A percentile compares a stretch with the other conserved stretches of the same genome.
phyloP scores from a whole-genome alignment of 192 early-diverging fungal species.

The Coemansia biformis region DNA sequence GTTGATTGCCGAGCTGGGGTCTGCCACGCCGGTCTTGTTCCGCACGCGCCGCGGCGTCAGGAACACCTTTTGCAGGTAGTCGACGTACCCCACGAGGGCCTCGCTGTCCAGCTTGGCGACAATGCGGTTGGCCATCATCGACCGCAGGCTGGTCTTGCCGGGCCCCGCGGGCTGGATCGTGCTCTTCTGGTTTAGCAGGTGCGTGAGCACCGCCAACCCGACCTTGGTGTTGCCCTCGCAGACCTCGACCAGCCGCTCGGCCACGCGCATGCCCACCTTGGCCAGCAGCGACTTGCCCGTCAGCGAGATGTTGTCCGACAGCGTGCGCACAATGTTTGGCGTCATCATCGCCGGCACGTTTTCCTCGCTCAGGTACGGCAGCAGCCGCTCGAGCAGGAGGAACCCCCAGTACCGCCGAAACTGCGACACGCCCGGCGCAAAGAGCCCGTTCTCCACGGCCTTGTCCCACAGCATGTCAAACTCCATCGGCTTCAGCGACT shows the following conservation, averaged over 20 bases:
- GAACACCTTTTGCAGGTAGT: constrained; percentile 67
- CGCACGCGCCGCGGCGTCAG: constrained; percentile 45
- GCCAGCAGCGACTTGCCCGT: constrained; percentile 65
- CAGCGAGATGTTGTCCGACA: constrained; percentile 81
- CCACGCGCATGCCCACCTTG: constrained; percentile 60
- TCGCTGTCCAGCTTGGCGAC: constrained; percentile 63
- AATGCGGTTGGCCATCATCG: constrained; percentile 76
- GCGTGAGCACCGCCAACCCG: constrained; percentile 71
- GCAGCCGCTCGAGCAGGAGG: constrained; percentile 64
- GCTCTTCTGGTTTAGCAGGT: constrained; percentile 72
- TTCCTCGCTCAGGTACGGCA: constrained; percentile 36
- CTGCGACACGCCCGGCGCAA: constrained; percentile 65
- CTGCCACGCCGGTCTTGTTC: constrained; percentile 25
- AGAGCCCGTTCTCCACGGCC: constrained; percentile 72
- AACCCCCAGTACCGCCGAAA: constrained; percentile 89
- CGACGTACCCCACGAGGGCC: constrained; percentile 66
- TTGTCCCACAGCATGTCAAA: constrained; percentile 77
- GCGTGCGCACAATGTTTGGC: constrained; percentile 73
- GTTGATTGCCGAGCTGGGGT: constrained; percentile 25
- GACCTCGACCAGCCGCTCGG: constrained; percentile 45
- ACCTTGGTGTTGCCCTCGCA: constrained; percentile 63
- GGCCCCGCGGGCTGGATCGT: constrained; percentile 53
- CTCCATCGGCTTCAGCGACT: constrained; percentile 36
- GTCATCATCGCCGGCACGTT: constrained; percentile 52
- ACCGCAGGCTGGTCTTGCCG: constrained; percentile 58